Base-by-base conservation (phyloP, 2,329 filamentous ascomycete genomes). In the Hymenoscyphus scutula region DNA sequence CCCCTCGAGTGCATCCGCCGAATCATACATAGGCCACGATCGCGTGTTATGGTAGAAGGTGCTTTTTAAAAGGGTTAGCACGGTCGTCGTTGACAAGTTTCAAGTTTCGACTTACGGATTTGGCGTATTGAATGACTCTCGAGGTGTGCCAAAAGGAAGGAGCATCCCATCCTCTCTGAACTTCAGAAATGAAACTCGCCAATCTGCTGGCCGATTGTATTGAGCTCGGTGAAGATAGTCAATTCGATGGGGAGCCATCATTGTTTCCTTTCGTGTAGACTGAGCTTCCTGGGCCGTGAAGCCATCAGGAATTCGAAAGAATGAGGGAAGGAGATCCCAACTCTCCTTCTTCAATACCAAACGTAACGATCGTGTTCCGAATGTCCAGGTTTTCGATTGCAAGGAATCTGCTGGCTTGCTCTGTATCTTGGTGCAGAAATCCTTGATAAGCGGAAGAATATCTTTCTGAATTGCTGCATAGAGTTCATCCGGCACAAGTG, bases 161-260 rank as follows among this genome's bases (percentile, higher is more conserved):
- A 45, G 38, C 5, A 45, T n/a, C 17, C 38, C 38, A 13, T 45
- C 72, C 23, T 68, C 34, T 15, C 75, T 72, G 62, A 78, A 80
- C 37, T 70, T 71, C 11, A 63, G 27, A 5, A 60, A 63, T 10
- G 69, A 68, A 2, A 75, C 38, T 1, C 77, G 74, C 57, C 68
- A 67, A 2, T 60, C 64, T 2, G 71, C 73, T 3, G 70, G 38
- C 32, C 66, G 64, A 10, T 27, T 41, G 53, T 68, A 73, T 48
- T 77, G 53, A 3, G 61, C 54, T 23, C 74, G 68, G 32, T 80
- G 73, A 1, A 68, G 30, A 65, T 73, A 73, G 63, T 80, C 78
- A 19, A 59, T 62, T 17, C 75, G 65, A 2, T 61, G 51, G 1
- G 66, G 63, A 5, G 72, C 70, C 15, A 76, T 15, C n/a, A 70